Conservation (phyloP, 805 yeast species). For the Groenewaldozyma salmanticensis region DNA sequence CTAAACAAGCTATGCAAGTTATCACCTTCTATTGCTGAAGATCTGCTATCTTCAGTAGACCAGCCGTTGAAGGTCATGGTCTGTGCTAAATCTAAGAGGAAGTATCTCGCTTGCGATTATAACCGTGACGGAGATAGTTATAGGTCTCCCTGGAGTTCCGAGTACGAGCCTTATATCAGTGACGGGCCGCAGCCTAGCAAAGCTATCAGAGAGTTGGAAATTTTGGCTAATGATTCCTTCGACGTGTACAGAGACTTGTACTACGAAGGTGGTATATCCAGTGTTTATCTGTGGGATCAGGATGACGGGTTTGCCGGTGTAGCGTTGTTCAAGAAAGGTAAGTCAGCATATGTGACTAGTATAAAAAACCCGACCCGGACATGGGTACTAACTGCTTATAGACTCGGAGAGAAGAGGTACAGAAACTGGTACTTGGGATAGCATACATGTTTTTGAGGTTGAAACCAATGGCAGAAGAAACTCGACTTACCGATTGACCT, state of each 20-base stretch:
- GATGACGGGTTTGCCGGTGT: constrained; percentile 87
- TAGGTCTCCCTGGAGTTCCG: constrained; percentile 85
- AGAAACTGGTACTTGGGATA: constrained; percentile 67
- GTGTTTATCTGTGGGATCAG: constrained; percentile 87
- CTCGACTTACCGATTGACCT: constrained; percentile 62
- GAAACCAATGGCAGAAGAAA: constrained; percentile 29
- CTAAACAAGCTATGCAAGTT: constrained; percentile 39
- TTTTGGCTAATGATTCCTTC: constrained; percentile 78
- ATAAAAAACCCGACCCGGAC: background rate
- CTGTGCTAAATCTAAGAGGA: constrained; percentile 50
- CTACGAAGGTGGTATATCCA: constrained; percentile 88
- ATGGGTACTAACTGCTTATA: background rate
- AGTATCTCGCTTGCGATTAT: constrained; percentile 80
- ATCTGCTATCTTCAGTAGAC: constrained; percentile 76
- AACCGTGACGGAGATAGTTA: constrained; percentile 90
- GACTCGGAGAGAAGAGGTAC: constrained; percentile 29
- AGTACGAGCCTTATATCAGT: constrained; percentile 43
- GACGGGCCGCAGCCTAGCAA: constrained; percentile 72
- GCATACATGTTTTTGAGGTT: constrained; percentile 86
- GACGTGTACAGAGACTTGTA: constrained; percentile 88
- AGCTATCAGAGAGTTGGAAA: constrained; percentile 61
- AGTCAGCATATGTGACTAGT: too few relatives aligned
- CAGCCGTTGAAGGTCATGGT: constrained; percentile 55
- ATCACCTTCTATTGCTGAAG: constrained; percentile 72
- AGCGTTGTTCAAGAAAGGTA: constrained; percentile 63